Evolutionary conservation across 441 rosid genomes (phyloP), one percentile per base, ranked within the genome.

Genomic region (Geranium incanum): DNA sequence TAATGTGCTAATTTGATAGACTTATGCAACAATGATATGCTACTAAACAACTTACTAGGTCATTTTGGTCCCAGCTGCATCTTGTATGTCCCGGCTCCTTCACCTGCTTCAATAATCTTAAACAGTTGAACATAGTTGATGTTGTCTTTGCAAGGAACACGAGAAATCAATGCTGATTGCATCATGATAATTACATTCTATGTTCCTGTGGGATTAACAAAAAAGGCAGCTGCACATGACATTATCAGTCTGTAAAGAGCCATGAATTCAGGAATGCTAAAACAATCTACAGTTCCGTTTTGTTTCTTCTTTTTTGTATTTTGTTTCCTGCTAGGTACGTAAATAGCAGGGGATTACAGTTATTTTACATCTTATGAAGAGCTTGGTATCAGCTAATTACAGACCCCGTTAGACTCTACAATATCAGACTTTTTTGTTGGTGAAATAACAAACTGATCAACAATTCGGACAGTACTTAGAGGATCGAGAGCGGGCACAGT

Each of bases 391-490:
- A 88, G 78, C 65, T 36, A 75, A 64, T 67, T 48, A 74, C 84
- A 79, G 79, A 77, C 13, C 83, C 86, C 3, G 7, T 55, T 55
- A 65, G 70, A 59, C 70, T 79, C 70, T 73, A 75, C 82, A 48
- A 36, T 59, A 68, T 75, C 85, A 75, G 81, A 71, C 70, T 81
- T 39, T 55, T 66, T 86, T 76, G 78, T 85, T 71, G 73, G 84
- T 79, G 66, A 73, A 73, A 95, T 82, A 70, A 83, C 85, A 77
- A 92, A 95, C 60, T 80, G 87, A 55, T 95, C 97, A 5, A 92
- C 95, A 74, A 95, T 76, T 84, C 77, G 89, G 62, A 95, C 96
- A 16, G 91, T 89, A 55, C 83, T 80, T 66, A 89, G 70, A 0
- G 99, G 99, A 79, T 95, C 99, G 70, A 87, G 96, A 39, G 75